phyloP scores from a whole-genome alignment of 495 filamentous ascomycete genomes.

The Hypoxylon fuscum region DNA sequence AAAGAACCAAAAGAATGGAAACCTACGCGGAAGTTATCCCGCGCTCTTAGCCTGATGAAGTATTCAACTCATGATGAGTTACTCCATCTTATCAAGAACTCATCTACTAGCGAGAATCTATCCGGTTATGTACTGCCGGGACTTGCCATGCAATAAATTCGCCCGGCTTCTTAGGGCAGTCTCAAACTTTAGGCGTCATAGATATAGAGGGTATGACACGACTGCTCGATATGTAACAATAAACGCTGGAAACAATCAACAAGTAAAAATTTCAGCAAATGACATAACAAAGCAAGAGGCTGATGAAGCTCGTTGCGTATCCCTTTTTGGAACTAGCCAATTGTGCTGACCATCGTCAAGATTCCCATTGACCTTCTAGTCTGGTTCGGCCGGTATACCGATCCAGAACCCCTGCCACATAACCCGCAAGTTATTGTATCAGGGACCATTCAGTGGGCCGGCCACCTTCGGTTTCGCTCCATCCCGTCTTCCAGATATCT shows the following conservation, averaged over 20 bases:
- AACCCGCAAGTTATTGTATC: conserved; percentile 20
- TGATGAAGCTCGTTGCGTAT: conserved; percentile 14
- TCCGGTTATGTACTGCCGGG: conserved; percentile 12
- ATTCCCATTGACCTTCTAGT: background rate
- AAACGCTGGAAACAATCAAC: too few species aligned
- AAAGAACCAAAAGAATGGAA: conserved; percentile 5
- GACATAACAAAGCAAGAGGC: background rate
- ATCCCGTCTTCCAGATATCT: conserved; percentile 13
- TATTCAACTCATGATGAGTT: conserved; percentile 21
- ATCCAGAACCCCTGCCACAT: conserved; percentile 10
- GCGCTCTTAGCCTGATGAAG: conserved; percentile 20
- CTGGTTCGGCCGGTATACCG: background rate
- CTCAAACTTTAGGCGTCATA: background rate
- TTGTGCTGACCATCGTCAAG: background rate
- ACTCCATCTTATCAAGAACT: background rate
- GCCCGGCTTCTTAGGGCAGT: background rate
- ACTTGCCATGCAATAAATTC: background rate
- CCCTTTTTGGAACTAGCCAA: background rate
- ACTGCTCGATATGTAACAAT: background rate
- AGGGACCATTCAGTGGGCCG: conserved; percentile 25
- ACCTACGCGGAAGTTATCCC: conserved; percentile 8
- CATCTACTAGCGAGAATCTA: conserved; percentile 22
- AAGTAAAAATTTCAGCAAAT: background rate
- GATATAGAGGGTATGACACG: background rate
- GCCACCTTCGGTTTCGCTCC: conserved; percentile 28